Evolutionary conservation across 306 rosid genomes (phyloP).

Genomic region (Prunus mongolica): DNA sequence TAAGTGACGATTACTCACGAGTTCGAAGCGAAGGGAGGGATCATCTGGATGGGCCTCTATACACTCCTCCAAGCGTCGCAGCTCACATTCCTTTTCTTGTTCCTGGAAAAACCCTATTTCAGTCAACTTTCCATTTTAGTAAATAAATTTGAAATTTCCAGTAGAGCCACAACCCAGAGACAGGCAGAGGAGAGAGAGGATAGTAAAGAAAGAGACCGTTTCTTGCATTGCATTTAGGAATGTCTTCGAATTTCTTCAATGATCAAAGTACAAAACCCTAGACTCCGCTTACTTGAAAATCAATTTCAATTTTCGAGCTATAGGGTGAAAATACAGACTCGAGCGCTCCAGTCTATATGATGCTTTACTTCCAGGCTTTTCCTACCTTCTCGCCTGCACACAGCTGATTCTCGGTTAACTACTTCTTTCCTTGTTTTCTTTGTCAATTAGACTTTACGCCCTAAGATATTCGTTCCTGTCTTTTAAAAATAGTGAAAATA

Average conservation of each 20-base stretch:
- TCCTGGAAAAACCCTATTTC: constrained; percentile 18
- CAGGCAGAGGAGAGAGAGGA: not conserved
- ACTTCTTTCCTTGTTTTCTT: too few relatives aligned
- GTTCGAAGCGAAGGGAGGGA: constrained; percentile 47
- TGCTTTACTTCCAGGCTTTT: too few relatives aligned
- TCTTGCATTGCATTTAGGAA: not conserved
- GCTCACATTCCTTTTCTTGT: constrained; percentile 16
- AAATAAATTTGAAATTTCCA: not conserved
- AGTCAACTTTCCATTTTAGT: not conserved
- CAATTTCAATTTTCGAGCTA: not conserved
- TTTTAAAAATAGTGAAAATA: too few relatives aligned
- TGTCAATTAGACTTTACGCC: too few relatives aligned
- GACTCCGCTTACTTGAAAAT: not conserved
- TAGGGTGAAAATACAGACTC: not conserved
- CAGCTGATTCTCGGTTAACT: too few relatives aligned
- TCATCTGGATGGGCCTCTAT: constrained; percentile 43
- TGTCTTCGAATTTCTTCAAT: not conserved
- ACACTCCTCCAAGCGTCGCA: constrained; percentile 33
- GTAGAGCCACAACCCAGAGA: not conserved
- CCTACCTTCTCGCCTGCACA: too few relatives aligned
- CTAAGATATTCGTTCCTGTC: too few relatives aligned
- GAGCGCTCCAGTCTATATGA: too few relatives aligned
- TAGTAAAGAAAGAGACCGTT: not conserved
- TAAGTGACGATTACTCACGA: constrained; percentile 15
- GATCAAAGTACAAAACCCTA: not conserved